A percentile compares a stretch with the other conserved stretches of the same genome.
Evolutionary conservation across 345 rosid species (phyloP).

Genomic region (Gossypium sturtianum): DNA sequence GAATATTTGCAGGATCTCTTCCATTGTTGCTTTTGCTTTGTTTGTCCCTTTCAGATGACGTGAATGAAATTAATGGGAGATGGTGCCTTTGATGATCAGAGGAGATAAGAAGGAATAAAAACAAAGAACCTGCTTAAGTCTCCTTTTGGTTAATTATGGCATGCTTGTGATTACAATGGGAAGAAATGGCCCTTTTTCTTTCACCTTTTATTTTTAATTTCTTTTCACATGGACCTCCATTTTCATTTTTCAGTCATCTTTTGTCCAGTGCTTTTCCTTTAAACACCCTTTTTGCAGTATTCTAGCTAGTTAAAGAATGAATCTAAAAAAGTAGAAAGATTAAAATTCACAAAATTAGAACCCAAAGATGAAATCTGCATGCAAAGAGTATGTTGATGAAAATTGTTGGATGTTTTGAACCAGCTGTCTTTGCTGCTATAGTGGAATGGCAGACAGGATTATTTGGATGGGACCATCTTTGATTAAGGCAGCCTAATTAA

Average conservation of each 20-base stretch:
- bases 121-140: slow-evolving; percentile 20
- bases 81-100: slow-evolving; percentile 1
- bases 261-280: neutral
- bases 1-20: slow-evolving; percentile 24
- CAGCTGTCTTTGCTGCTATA: no score
- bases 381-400: neutral
- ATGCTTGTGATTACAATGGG: neutral
- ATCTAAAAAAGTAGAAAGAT: no score
- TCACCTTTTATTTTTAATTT: neutral
- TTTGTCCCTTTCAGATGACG: slow-evolving; percentile 7
- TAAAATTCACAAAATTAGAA: no score
- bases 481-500: no score
- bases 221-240: slow-evolving; percentile 3
- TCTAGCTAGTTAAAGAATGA: no score
- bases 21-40: slow-evolving; percentile 1
- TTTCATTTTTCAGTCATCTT: neutral
- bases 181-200: slow-evolving; percentile 1
- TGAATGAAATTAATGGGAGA: neutral
- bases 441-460: no score
- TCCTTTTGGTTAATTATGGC: neutral
- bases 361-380: neutral
- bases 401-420: neutral
- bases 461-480: neutral
- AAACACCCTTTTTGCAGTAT: neutral
- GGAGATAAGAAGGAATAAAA: neutral